Evolutionary conservation across 345 rosid genomes (phyloP), one percentile per base, ranked within the genome.

Genomic region (Kernera saxatilis): DNA sequence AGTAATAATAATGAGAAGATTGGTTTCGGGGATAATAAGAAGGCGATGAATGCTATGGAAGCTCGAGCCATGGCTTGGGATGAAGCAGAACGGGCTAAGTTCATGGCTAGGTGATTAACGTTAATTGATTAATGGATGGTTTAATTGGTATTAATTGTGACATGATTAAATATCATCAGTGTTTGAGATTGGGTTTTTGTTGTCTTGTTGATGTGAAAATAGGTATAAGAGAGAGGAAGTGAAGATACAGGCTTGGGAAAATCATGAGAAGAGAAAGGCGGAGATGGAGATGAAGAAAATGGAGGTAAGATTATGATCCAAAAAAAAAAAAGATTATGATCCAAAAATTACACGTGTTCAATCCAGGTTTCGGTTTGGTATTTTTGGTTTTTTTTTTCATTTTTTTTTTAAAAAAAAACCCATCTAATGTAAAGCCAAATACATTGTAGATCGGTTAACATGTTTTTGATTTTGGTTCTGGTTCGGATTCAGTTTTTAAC

Each of bases 201-300:
- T 22, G n/a, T 23, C 6, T 37, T 8, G 30, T n/a, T 39, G 21
- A 19, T 15, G 7, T 73, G 72, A 64, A 33, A 18, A 49, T 76
- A 93, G 98, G 90, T 93, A 85, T 44, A 93, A 93, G 81, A 85
- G 93, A 1, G 96, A 91, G 74, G 96, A 91, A 65, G 96, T 93
- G 81, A 93, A 87, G 82, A 93, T 93, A 65, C 96, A 87, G 49
- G 95, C 90, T 18, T 93, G 97, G 98, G 97, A 93, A 76, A 91
- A 91, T 83, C 95, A 85, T 26, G 86, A 89, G 82, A 93, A 85
- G 84, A 80, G 98, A 84, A 93, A 87, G 82, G 94, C 97, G 0
- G 98, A 93, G 71, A 85, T 89, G 94, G 88, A 89, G 73, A 89
- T 89, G 97, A 87, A 82, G 76, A 93, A 89, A 78, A 84, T 82